Conservation (phyloP, 257 asterid species). For the Agastache rugosa region DNA sequence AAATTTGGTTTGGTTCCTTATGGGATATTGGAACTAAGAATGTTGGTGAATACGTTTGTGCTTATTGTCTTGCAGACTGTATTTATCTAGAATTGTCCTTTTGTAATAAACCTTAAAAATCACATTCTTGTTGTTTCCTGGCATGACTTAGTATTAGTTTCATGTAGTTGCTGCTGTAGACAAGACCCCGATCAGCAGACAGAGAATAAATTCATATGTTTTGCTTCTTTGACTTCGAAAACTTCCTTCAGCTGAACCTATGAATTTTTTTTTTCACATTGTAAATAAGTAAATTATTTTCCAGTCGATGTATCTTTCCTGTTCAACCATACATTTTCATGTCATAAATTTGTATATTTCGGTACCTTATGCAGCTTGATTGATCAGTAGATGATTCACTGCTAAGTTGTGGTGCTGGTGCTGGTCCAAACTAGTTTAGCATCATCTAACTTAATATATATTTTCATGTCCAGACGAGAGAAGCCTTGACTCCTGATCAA, state of each 20-base stretch:
- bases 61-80: not conserved
- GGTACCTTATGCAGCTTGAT: not conserved
- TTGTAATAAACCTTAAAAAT: not conserved
- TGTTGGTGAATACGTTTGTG: not conserved
- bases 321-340: not conserved
- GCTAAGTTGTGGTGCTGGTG: not conserved
- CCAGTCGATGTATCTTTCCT: not conserved
- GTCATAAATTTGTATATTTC: not conserved
- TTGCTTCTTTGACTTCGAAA: not conserved
- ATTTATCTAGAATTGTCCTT: not conserved
- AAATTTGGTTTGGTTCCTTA: not conserved
- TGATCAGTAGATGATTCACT: not conserved
- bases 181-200: conserved; percentile 11
- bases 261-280: not conserved
- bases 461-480: conserved; percentile 62
- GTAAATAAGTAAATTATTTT: not conserved
- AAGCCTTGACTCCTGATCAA: conserved; percentile 74
- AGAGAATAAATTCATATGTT: not conserved
- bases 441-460: conserved; percentile 22
- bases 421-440: not conserved
- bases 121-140: not conserved
- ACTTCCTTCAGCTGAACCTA: conserved; percentile 18
- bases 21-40: not conserved
- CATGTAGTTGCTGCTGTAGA: not conserved
- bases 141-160: not conserved